phyloP scores from a whole-genome alignment of 768 basidiomycete genomes.

The Russula lepida region DNA sequence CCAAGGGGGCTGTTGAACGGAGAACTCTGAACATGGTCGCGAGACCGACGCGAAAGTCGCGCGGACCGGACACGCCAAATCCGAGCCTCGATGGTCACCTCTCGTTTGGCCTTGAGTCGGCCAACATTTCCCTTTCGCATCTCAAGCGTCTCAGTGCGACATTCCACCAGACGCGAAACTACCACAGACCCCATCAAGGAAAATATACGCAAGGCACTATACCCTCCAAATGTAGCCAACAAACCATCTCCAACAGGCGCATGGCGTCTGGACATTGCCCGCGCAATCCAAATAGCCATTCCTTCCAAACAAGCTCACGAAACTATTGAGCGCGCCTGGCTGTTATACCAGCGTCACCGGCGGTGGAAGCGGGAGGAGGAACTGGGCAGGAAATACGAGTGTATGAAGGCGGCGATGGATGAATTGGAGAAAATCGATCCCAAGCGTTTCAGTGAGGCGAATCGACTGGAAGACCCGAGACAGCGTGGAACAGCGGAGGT shows the following conservation, averaged over 20 bases:
- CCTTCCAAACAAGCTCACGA: conserved; percentile 85
- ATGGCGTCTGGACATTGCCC: conserved; percentile 75
- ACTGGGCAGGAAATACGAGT: conserved; percentile 64
- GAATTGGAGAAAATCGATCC: conserved; percentile 53
- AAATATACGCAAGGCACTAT: conserved; percentile 69
- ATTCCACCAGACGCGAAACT: conserved; percentile 34
- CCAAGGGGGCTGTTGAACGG: not conserved
- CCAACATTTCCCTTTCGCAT: conserved; percentile 29
- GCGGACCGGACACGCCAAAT: not conserved
- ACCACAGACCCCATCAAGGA: conserved; percentile 55
- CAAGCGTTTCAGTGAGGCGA: conserved; percentile 59
- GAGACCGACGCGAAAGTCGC: not conserved
- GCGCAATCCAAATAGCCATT: conserved; percentile 72
- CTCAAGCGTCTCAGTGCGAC: conserved; percentile 32
- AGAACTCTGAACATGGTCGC: conserved; percentile 3
- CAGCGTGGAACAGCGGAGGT: conserved; percentile 47
- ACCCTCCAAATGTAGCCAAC: conserved; percentile 67
- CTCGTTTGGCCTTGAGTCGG: conserved; percentile 32
- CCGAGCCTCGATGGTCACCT: conserved; percentile 32
- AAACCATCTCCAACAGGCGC: conserved; percentile 68
- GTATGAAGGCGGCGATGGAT: conserved; percentile 82
- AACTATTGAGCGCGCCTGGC: conserved; percentile 88
- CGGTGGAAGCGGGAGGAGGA: conserved; percentile 64
- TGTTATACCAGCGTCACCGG: conserved; percentile 66
- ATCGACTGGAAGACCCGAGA: conserved; percentile 68